Base-by-base conservation (phyloP, 257 asterid genomes). In the Ajuga chamaepitys region DNA sequence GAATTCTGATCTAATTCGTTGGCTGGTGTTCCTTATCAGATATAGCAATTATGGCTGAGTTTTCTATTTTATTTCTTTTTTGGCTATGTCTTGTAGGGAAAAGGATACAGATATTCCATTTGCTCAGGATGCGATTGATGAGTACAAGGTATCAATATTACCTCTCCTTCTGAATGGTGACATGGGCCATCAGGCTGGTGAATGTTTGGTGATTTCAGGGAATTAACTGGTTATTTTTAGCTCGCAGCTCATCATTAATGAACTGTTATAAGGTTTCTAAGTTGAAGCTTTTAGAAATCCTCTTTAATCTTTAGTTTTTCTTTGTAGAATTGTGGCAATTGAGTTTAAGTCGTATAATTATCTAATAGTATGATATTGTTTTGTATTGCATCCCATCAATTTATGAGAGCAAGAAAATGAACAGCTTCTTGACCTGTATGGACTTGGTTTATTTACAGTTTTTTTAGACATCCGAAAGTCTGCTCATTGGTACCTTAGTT, bases 61-160 rank as follows among this genome's bases (percentile, higher is more conserved):
- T 70, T 26, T 60, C n/a, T n/a, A n/a, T n/a, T n/a, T n/a, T n/a
- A n/a, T n/a, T n/a, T n/a, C n/a, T n/a, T n/a, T n/a, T 35, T 56
- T 7, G 63, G 17, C 50, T 64, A 37, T 74, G 60, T 77, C 72
- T 67, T 80, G 74, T 66, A 94, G 99, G 99, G 99, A 94, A 76
- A 88, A 88, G 81, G 99, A 90, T 61, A 75, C 61, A 37, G 94
- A 86, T 80, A 90, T 94, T 80, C 69, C 93, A 4, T 90, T 88
- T 83, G 95, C 94, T 64, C 99, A 90, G 71, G 96, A 94, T 83
- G 88, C 95, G 45, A 90, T 94, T 47, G 99, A 94, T 70, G 99
- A 94, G 78, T 88, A 74, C 83, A 94, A 90, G 98, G 99, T 90
- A 78, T 63, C 54, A 51, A 50, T 75, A 63, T 32, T 4, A 45